phyloP scores from a whole-genome alignment of 768 basidiomycete species.

The Coprinopsis marcescibilis region DNA sequence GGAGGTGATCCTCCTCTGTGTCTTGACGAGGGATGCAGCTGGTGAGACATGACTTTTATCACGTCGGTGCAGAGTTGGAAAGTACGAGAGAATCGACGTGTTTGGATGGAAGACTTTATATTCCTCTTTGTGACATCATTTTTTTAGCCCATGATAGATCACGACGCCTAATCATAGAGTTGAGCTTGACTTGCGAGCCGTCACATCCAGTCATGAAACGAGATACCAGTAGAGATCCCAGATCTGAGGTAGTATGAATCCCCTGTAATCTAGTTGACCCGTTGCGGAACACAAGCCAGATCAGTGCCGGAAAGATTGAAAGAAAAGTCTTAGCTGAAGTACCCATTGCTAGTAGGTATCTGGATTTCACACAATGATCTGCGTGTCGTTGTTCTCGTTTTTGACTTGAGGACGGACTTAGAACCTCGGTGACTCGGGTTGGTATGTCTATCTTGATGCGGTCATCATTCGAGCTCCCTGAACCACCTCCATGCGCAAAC shows the following conservation, averaged over 20 bases:
- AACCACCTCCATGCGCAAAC: no score
- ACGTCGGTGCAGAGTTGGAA: no score
- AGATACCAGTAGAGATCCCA: neutral
- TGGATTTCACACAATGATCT: slow-evolving; percentile 2
- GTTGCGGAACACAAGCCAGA: neutral
- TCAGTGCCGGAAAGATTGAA: slow-evolving; percentile 4
- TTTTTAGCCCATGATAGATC: neutral
- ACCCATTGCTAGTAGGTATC: slow-evolving; percentile 1
- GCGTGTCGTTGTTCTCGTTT: slow-evolving; percentile 2
- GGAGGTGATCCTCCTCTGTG: slow-evolving; percentile 28
- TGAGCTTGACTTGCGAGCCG: neutral
- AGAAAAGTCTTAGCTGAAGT: neutral
- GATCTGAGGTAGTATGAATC: neutral
- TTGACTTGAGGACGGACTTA: neutral
- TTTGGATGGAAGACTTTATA: no score
- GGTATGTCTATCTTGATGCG: neutral
- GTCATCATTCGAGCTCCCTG: no score
- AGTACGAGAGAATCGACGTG: no score
- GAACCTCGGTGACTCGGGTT: neutral
- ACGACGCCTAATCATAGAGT: neutral
- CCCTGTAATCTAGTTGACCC: neutral
- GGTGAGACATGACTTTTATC: no score
- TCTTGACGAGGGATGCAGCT: slow-evolving; percentile 11
- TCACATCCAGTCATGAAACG: slow-evolving; percentile 12
- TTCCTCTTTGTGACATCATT: no score